These are phyloP conservation scores for Bathelium albidoporum DNA, from an alignment of 495 filamentous ascomycete genomes.

Conservation along the genomic window DNA sequence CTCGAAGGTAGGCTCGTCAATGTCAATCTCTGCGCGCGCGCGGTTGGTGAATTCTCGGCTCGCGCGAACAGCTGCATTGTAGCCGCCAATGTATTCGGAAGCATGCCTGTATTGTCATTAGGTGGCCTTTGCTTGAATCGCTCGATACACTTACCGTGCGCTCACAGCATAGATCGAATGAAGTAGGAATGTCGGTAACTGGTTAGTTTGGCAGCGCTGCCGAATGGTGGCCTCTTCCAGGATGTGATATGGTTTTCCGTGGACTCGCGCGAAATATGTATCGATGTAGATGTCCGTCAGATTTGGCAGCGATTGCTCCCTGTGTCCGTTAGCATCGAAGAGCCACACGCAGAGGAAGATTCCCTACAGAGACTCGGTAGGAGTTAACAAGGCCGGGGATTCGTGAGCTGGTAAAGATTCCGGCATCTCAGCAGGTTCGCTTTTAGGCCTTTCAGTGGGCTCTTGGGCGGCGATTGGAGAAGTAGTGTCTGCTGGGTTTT, in stretches of 20 bases:
- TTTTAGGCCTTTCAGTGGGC: not conserved
- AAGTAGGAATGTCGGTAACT: constrained; percentile 52
- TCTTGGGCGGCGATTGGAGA: not conserved
- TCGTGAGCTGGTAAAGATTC: not conserved
- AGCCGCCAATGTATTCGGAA: constrained; percentile 43
- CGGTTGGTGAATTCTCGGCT: constrained; percentile 59
- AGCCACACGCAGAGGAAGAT: not conserved
- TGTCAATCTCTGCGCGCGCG: constrained; percentile 58
- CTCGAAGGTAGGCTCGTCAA: constrained; percentile 69
- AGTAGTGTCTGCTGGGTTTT: not conserved
- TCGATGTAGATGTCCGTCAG: constrained; percentile 37
- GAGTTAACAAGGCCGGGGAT: not conserved
- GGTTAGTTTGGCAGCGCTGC: constrained; percentile 54
- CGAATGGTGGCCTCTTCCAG: constrained; percentile 62
- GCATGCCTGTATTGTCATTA: constrained; percentile 45
- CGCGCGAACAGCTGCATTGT: constrained; percentile 45
- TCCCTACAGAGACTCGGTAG: not conserved
- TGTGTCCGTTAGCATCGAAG: not conserved
- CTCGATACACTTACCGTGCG: constrained; percentile 42
- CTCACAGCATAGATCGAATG: constrained; percentile 67
- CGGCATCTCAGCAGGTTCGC: not conserved
- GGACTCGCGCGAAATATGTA: constrained; percentile 63
- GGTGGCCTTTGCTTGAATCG: not conserved
- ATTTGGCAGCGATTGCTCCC: not conserved
- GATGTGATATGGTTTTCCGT: constrained; percentile 69